Base-by-base conservation (phyloP, 371 early-diverging fungal genomes). In the Catenaria anguillulae region DNA sequence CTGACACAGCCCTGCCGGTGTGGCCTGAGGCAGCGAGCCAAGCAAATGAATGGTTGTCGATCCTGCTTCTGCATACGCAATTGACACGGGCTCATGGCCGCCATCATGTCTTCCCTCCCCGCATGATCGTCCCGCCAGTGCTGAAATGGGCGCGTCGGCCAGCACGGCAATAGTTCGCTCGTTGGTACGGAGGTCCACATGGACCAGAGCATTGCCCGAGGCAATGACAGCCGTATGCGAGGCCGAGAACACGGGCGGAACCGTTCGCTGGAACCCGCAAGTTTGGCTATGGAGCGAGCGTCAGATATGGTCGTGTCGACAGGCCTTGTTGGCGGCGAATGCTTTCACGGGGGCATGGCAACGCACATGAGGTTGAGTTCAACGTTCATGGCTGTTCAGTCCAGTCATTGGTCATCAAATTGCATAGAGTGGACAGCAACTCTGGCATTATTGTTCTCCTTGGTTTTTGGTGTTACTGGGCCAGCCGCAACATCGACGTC, bases 371-470 rank as follows among this genome's bases (percentile, higher is more conserved):
- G 21, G 3, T 23, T 4, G 45, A 23, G 45, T 4, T 13, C 45
- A 13, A 45, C 8, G 23, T 23, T n/a, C 13, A 23, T 21, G 45
- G n/a, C n/a, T n/a, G n/a, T n/a, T n/a, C 23, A 23, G 45, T 23
- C 8, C 13, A 23, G 15, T 13, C 8, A 13, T 4, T 45, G 45
- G 45, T 3, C 8, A 3, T 4, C 45, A 45, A n/a, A 4, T 23
- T 24, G 60, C 36, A 58, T 33, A 24, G 56, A 36, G 21, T 62
- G 62, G 17, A 34, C 42, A 5, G 31, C 45, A 35, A 24, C 56
- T n/a, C n/a, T n/a, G n/a, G n/a, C n/a, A n/a, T n/a, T n/a, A n/a
- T n/a, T n/a, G n/a, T n/a, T n/a, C n/a, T n/a, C n/a, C n/a, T n/a
- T n/a, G n/a, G n/a, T n/a, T n/a, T n/a, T n/a, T n/a, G n/a, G n/a